A percentile compares a stretch with the other conserved stretches of the same genome.
Evolutionary conservation across 2,329 filamentous ascomycete genomes (phyloP).

Genomic region (Chrysoporthe puriensis): DNA sequence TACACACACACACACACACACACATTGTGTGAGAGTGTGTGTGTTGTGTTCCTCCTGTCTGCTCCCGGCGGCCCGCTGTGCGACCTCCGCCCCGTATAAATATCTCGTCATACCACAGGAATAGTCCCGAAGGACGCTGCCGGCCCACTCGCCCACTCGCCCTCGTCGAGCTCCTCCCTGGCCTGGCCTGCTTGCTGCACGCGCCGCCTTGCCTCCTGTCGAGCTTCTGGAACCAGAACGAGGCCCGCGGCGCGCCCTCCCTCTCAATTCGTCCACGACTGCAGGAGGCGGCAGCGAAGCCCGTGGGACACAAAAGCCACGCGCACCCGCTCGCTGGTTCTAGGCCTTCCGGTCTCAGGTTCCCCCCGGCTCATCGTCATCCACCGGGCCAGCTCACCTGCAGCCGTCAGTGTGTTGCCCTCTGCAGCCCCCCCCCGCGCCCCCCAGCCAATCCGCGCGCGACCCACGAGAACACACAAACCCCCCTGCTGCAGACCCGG

Average conservation of each 20-base stretch:
- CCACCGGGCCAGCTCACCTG: slow-evolving; percentile 15
- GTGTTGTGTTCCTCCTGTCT: not conserved
- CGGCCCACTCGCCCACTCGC: not conserved
- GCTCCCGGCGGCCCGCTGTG: not conserved
- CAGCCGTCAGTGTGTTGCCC: not conserved
- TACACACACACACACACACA: too few species aligned
- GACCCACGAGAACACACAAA: not conserved
- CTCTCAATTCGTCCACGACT: slow-evolving; percentile 1
- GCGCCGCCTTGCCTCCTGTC: not conserved
- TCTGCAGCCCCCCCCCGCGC: too few species aligned
- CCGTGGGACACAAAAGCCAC: not conserved
- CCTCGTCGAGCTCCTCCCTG: too few species aligned
- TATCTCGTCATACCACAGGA: slow-evolving; percentile 7
- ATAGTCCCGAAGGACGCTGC: slow-evolving; percentile 1
- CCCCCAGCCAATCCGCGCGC: slow-evolving; percentile 1
- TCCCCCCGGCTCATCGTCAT: not conserved
- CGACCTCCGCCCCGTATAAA: slow-evolving; percentile 3
- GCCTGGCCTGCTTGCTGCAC: not conserved
- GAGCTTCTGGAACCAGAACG: not conserved
- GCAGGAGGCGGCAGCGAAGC: not conserved
- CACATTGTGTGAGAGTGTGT: too few species aligned
- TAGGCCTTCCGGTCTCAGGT: slow-evolving; percentile 2
- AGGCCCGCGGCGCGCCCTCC: not conserved
- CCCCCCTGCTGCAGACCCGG: slow-evolving; percentile 3
- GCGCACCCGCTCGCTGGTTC: not conserved